Evolutionary conservation across 768 basidiomycete genomes (phyloP).

Genomic region (Auricularia sp.): DNA sequence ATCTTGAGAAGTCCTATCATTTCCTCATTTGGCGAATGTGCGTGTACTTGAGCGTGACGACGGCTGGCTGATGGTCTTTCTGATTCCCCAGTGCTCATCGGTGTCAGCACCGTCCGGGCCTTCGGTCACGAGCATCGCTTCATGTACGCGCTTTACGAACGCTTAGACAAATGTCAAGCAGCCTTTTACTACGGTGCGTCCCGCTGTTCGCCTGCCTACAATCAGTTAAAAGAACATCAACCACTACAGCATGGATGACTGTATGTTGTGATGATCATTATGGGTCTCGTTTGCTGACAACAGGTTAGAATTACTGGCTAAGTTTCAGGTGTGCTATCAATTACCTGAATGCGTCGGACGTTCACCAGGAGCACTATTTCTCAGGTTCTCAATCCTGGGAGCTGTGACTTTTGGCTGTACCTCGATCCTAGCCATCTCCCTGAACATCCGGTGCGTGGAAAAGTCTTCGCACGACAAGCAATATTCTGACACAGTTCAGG

Average conservation of each 20-base stretch:
- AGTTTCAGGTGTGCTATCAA: constrained; percentile 18
- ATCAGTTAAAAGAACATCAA: no score
- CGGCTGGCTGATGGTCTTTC: constrained; percentile 12
- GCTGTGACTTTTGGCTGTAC: constrained; percentile 23
- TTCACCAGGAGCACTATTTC: no score
- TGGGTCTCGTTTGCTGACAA: background rate
- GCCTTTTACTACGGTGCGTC: background rate
- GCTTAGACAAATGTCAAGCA: constrained; percentile 6
- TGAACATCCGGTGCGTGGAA: background rate
- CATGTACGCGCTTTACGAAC: constrained; percentile 1
- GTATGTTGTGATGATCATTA: constrained; percentile 1
- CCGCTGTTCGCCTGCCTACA: no score
- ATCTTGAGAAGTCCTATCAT: constrained; percentile 19
- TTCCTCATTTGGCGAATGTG: constrained; percentile 10
- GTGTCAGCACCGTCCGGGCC: constrained; percentile 9
- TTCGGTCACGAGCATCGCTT: constrained; percentile 10
- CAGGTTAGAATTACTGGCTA: constrained; percentile 3
- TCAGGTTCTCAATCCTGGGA: constrained; percentile 16
- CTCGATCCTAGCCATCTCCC: constrained; percentile 21
- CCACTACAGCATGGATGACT: constrained; percentile 19
- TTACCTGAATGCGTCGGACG: no score
- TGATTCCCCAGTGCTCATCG: constrained; percentile 19
- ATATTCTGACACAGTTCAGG: constrained; percentile 2
- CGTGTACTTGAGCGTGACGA: background rate
- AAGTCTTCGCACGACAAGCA: background rate